A percentile compares a stretch with the other conserved stretches of the same genome.
phyloP scores from a whole-genome alignment of 2,329 filamentous ascomycete species.

The Trichophyton mentagrophytes region DNA sequence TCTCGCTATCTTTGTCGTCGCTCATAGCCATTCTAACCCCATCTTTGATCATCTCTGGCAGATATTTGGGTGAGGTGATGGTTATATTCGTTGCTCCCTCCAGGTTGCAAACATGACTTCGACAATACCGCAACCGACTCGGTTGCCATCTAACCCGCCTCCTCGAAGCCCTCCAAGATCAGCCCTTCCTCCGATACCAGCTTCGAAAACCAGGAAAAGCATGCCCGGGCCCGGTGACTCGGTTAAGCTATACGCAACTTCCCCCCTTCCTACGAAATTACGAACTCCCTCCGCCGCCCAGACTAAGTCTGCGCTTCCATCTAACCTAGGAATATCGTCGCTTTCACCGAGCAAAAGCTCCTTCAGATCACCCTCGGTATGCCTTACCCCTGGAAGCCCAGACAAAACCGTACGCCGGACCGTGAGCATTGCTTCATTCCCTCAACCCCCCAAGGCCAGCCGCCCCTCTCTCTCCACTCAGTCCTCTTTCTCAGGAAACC shows the following conservation, averaged over 20 bases:
- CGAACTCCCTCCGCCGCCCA: constrained; percentile 46
- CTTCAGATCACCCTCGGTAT: constrained; percentile 42
- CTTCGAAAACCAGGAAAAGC: constrained; percentile 59
- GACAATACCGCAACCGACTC: constrained; percentile 53
- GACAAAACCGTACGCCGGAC: constrained; percentile 69
- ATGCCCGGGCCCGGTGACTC: constrained; percentile 38
- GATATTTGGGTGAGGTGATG: background rate
- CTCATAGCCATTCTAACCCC: background rate
- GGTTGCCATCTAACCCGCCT: constrained; percentile 52
- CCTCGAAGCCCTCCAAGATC: constrained; percentile 53
- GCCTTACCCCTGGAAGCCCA: constrained; percentile 41
- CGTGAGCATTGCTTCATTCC: constrained; percentile 88
- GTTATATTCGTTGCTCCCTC: background rate
- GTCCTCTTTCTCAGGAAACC: constrained; percentile 13
- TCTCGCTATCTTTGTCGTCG: background rate
- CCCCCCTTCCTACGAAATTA: constrained; percentile 39
- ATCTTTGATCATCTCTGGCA: background rate
- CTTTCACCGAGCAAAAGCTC: constrained; percentile 42
- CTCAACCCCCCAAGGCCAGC: constrained; percentile 66
- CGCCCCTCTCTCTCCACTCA: constrained; percentile 36
- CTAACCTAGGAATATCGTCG: constrained; percentile 36
- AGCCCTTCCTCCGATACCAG: constrained; percentile 60
- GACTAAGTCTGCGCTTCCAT: constrained; percentile 33
- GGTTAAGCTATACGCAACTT: constrained; percentile 28
- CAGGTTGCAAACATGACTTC: constrained; percentile 38